phyloP scores from a whole-genome alignment of 176 grass and related monocot genomes.

The Metroxylon sagu region DNA sequence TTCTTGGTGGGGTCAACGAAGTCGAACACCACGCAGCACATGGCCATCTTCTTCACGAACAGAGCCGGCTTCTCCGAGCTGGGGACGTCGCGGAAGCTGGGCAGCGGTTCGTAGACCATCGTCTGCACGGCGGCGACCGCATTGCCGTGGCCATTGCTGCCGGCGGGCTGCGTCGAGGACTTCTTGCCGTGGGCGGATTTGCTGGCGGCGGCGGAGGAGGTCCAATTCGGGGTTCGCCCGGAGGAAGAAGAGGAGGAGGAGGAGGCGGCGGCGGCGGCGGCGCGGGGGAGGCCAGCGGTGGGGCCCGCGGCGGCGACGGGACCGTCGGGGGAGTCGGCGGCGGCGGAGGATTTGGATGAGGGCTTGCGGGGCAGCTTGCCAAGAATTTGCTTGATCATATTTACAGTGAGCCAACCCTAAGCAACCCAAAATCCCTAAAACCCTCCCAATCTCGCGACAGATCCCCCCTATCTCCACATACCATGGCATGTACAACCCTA shows the following conservation, averaged over 20 bases:
- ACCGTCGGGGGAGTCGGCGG: not conserved
- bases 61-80: slow-evolving; percentile 59
- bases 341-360: slow-evolving; percentile 1
- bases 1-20: slow-evolving; percentile 55
- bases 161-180: not conserved
- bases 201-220: not conserved
- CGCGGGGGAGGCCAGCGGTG: not conserved
- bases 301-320: not conserved
- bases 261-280: not conserved
- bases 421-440: not conserved
- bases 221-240: not conserved
- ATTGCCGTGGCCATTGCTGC: too few relatives aligned
- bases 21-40: slow-evolving; percentile 59
- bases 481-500: too few relatives aligned
- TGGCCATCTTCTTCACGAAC: slow-evolving; percentile 53
- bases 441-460: too few relatives aligned
- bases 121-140: not conserved
- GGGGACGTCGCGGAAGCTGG: slow-evolving; percentile 68
- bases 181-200: not conserved
- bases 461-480: too few relatives aligned
- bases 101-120: slow-evolving; percentile 29
- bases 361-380: slow-evolving; percentile 5
- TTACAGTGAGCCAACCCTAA: not conserved
- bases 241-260: too few relatives aligned
- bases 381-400: slow-evolving; percentile 7